Evolutionary conservation across 2,329 filamentous ascomycete genomes (phyloP), one percentile per base, ranked within the genome.

Genomic region (Ambrosiella beaveri): DNA sequence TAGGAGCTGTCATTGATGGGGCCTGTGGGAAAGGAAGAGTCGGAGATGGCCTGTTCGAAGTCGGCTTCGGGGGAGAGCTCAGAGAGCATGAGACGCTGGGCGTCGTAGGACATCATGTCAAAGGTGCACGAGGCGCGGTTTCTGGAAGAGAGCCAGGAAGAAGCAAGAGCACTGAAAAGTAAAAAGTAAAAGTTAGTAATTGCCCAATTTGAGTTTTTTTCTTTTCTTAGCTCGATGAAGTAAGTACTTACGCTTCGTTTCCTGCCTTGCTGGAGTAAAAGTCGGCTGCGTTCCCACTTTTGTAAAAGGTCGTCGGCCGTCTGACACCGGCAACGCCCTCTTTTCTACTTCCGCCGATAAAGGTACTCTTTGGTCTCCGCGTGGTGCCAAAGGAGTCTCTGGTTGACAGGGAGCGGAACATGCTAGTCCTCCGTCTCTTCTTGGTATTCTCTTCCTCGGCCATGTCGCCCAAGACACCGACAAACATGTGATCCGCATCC

Each of bases 31-130:
- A 70, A 66, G 1, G 68, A 68, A 64, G 66, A 70, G 17, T 73
- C 72, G 0, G 69, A 71, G 44, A 67, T 62, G 39, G 65, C 62
- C 4, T 68, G 67, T 12, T 63, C 65, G 27, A 68, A 64, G 57
- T 71, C 69, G 0, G 62, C 61, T 5, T 47, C 45, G 4, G 55
- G n/a, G 15, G 66, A 63, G 13, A 69, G 68, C 60, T 71, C 71
- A 13, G 65, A 65, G 37, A 73, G 63, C 56, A 74, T 63, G 7
- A 75, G 63, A 6, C 71, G 69, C 61, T 71, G 69, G n/a, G 72
- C 70, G 63, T 73, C 72, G 64, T 75, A 75, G 35, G 73, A 73
- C 36, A 66, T 66, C 55, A 71, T 60, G 59, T 75, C 69, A 64
- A 74, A 73, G 59, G 71, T 71, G 63, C 70, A 70, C 4, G 72